These are phyloP conservation scores for Populus ilicifolia DNA, from an alignment of 345 rosid genomes.

Conservation along the genomic window DNA sequence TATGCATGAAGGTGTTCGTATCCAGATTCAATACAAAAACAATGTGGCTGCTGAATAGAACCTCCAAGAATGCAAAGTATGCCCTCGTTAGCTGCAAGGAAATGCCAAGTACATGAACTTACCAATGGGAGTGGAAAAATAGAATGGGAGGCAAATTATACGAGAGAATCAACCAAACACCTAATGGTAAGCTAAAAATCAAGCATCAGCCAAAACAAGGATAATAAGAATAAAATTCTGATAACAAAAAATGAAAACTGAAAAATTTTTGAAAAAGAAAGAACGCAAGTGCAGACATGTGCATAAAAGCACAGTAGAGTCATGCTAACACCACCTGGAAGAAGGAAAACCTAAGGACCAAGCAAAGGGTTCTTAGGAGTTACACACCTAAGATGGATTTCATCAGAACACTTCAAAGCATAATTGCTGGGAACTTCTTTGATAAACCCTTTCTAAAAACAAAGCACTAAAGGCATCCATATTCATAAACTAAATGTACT, in stretches of 20 bases:
- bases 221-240: background rate
- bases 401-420: background rate
- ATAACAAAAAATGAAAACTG: background rate
- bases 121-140: background rate
- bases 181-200: background rate
- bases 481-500: background rate
- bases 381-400: background rate
- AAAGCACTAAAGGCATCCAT: background rate
- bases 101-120: slow-evolving; percentile 11
- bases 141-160: background rate
- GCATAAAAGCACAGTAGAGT: background rate
- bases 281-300: background rate
- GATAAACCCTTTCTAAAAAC: background rate
- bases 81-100: slow-evolving; percentile 88
- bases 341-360: background rate
- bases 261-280: background rate
- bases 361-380: background rate
- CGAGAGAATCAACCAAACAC: background rate
- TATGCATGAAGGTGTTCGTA: slow-evolving; percentile 82
- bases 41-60: slow-evolving; percentile 74
- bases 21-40: slow-evolving; percentile 71
- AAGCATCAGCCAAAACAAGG: background rate
- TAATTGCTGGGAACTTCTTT: background rate
- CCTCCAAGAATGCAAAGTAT: slow-evolving; percentile 92
- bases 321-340: background rate